phyloP scores from a whole-genome alignment of 192 early-diverging fungal genomes.

The Umbelopsis ramanniana region DNA sequence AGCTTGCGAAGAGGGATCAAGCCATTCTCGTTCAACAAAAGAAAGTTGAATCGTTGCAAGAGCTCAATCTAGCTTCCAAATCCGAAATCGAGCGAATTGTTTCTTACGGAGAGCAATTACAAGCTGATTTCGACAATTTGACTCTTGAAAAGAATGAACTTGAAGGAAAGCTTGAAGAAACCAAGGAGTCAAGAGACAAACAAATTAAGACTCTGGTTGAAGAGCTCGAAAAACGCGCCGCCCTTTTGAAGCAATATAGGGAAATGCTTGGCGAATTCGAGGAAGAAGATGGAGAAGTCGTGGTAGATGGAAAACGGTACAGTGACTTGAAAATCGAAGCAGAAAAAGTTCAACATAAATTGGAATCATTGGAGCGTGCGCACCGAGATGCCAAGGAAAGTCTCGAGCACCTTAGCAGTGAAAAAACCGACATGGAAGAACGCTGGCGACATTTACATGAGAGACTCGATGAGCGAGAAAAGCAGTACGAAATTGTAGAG shows the following conservation, averaged over 20 bases:
- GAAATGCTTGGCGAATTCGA: slow-evolving; percentile 7
- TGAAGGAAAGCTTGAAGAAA: slow-evolving; percentile 11
- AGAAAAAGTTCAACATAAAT: neutral
- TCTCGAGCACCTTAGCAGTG: neutral
- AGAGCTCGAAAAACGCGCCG: slow-evolving; percentile 9
- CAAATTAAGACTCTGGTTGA: slow-evolving; percentile 13
- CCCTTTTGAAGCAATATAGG: neutral
- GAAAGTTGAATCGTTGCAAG: slow-evolving; percentile 11
- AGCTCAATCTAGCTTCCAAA: slow-evolving; percentile 5
- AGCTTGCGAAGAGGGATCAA: slow-evolving; percentile 14
- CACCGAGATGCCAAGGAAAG: slow-evolving; percentile 10
- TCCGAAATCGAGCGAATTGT: slow-evolving; percentile 7
- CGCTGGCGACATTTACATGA: slow-evolving; percentile 3
- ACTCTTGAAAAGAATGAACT: slow-evolving; percentile 16
- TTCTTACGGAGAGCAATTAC: neutral
- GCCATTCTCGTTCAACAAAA: slow-evolving; percentile 1
- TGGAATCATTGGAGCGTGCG: slow-evolving; percentile 12
- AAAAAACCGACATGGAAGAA: slow-evolving; percentile 22
- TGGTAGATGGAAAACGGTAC: slow-evolving; percentile 10
- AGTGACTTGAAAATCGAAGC: slow-evolving; percentile 10
- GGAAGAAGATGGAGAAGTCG: neutral
- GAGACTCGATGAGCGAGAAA: slow-evolving; percentile 14
- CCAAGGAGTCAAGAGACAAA: slow-evolving; percentile 8
- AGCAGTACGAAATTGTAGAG: slow-evolving; percentile 11
- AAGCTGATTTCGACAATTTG: neutral